Percentiles rank a stretch among this genome's conserved stretches.
phyloP scores from a whole-genome alignment of 2,329 filamentous ascomycete species.

The Pseudocercospora musae region DNA sequence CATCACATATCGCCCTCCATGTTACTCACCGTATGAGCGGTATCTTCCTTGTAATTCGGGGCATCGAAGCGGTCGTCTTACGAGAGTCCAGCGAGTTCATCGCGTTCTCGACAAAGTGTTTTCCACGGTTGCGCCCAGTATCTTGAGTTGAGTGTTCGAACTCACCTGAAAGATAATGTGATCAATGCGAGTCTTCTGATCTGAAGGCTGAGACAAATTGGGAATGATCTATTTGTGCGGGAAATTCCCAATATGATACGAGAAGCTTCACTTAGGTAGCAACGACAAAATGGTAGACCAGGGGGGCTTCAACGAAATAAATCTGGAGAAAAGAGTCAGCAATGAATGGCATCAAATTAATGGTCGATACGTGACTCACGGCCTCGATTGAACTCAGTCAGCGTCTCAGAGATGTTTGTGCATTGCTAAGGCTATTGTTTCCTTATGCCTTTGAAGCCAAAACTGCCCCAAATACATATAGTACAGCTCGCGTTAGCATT shows the following conservation, averaged over 20 bases:
- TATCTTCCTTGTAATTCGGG: slow-evolving; percentile 8
- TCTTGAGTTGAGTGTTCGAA: slow-evolving; percentile 52
- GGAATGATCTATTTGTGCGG: slow-evolving; percentile 55
- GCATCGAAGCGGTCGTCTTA: slow-evolving; percentile 48
- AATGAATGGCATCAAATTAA: background rate
- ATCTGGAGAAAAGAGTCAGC: background rate
- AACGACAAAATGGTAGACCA: slow-evolving; percentile 37
- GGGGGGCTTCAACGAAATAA: slow-evolving; percentile 52
- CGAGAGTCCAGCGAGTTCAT: slow-evolving; percentile 46
- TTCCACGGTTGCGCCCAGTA: slow-evolving; percentile 43
- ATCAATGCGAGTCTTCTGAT: slow-evolving; percentile 54
- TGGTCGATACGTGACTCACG: slow-evolving; percentile 48
- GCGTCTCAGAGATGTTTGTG: no score
- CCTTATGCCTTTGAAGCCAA: slow-evolving; percentile 76
- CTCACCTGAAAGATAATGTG: slow-evolving; percentile 58
- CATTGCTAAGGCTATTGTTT: slow-evolving; percentile 46
- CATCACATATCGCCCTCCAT: background rate
- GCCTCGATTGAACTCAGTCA: slow-evolving; percentile 49
- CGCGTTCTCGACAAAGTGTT: slow-evolving; percentile 50
- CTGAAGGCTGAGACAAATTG: slow-evolving; percentile 50
- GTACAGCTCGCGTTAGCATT: background rate
- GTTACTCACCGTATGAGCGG: background rate
- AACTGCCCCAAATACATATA: slow-evolving; percentile 78
- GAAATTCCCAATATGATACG: slow-evolving; percentile 35
- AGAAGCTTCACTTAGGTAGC: slow-evolving; percentile 39